Percentiles rank a stretch among this genome's conserved stretches.
Conservation (phyloP, 441 rosid genomes). For the Breynia disticha region DNA sequence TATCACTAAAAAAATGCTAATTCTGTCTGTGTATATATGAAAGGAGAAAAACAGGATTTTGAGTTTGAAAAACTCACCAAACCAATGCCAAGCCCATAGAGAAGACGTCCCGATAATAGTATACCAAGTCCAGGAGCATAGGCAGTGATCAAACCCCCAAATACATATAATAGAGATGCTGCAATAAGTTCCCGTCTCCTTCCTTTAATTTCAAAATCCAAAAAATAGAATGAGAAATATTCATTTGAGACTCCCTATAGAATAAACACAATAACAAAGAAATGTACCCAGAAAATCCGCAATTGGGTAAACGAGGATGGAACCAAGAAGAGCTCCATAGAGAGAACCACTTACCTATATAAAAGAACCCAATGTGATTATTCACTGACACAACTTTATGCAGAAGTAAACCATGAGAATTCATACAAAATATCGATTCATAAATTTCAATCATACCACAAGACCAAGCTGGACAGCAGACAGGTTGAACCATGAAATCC, state of each 20-base stretch:
- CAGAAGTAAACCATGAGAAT: slow-evolving; percentile 8
- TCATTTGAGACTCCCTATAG: slow-evolving; percentile 5
- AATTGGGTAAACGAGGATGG: slow-evolving; percentile 72
- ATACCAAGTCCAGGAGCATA: slow-evolving; percentile 60
- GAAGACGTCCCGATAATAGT: slow-evolving; percentile 74
- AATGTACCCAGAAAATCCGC: slow-evolving; percentile 81
- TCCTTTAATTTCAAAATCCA: slow-evolving; percentile 35
- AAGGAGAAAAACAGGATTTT: background rate
- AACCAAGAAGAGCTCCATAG: slow-evolving; percentile 93
- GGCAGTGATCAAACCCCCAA: slow-evolving; percentile 53
- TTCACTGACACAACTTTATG: slow-evolving; percentile 1
- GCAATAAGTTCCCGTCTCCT: slow-evolving; percentile 77
- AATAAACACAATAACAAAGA: slow-evolving; percentile 11
- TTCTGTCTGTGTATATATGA: no score
- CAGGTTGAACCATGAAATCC: slow-evolving; percentile 83
- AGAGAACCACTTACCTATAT: slow-evolving; percentile 93
- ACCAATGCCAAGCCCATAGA: slow-evolving; percentile 90
- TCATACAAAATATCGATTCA: no score
- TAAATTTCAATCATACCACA: slow-evolving; percentile 47
- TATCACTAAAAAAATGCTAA: background rate
- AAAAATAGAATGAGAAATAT: slow-evolving; percentile 14
- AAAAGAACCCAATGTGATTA: slow-evolving; percentile 11
- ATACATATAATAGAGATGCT: slow-evolving; percentile 51
- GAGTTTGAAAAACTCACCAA: slow-evolving; percentile 45
- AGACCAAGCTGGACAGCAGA: slow-evolving; percentile 89